Evolutionary conservation across 371 early-diverging fungal genomes (phyloP).

Genomic region (Circinella umbellata): DNA sequence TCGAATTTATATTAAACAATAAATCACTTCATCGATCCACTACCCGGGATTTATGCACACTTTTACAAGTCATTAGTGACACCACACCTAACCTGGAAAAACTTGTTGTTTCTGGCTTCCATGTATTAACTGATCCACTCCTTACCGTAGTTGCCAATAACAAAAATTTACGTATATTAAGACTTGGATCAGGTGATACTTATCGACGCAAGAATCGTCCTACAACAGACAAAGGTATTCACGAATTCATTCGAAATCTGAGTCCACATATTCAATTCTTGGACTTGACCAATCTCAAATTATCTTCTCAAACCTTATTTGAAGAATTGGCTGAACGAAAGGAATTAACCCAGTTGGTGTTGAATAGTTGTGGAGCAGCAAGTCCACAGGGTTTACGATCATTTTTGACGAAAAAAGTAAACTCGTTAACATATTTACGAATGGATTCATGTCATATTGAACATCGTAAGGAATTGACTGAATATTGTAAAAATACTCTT

Average conservation of each 20-base stretch:
- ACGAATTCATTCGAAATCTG: neutral
- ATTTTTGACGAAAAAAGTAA: neutral
- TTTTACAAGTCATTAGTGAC: neutral
- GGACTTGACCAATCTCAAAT: slow-evolving; percentile 6
- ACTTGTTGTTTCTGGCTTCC: neutral
- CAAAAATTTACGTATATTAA: neutral
- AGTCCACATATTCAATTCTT: neutral
- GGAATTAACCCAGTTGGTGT: neutral
- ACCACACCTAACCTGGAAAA: neutral
- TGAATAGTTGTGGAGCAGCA: neutral
- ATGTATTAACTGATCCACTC: neutral
- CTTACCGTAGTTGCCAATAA: neutral
- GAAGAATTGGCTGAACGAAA: neutral
- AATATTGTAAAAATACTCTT: neutral
- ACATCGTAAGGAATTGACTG: neutral
- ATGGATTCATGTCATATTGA: slow-evolving; percentile 4
- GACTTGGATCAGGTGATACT: neutral
- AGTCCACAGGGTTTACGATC: neutral
- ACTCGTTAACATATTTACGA: neutral
- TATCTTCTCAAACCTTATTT: neutral
- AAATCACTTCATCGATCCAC: neutral
- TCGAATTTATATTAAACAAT: neutral
- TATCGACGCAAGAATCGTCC: neutral
- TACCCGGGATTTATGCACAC: neutral
- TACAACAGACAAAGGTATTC: neutral